These are phyloP conservation scores for Stachybotrys chartarum DNA, from an alignment of 2,329 filamentous ascomycete species.

Conservation along the genomic window DNA sequence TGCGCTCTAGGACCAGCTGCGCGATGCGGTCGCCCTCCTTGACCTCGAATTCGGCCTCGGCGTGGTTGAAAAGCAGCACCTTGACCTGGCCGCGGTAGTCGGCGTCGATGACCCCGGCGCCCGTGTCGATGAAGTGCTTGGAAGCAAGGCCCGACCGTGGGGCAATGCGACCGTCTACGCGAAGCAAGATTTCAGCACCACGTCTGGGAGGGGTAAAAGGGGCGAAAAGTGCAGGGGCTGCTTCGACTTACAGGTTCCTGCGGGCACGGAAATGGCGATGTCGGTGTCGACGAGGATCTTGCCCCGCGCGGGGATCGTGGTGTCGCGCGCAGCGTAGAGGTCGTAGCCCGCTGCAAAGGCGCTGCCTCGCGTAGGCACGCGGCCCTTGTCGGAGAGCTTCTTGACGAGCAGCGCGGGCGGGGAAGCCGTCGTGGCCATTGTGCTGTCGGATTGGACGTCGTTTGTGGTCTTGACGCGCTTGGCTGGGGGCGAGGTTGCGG, in stretches of 20 bases:
- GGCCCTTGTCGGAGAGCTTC: conserved; percentile 75
- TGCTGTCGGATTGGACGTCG: conserved; percentile 15
- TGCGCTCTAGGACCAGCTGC: conserved; percentile 89
- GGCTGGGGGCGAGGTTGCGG: conserved; percentile 64
- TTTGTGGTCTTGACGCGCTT: conserved; percentile 67
- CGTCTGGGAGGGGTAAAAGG: not conserved
- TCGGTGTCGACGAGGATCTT: conserved; percentile 87
- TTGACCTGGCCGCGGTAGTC: conserved; percentile 94
- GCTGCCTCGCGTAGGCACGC: conserved; percentile 79
- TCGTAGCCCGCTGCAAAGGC: conserved; percentile 92
- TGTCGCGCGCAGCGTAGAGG: conserved; percentile 71
- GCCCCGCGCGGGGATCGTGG: conserved; percentile 71
- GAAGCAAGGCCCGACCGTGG: conserved; percentile 84
- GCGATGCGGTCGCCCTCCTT: conserved; percentile 85
- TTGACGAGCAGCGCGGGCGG: conserved; percentile 72
- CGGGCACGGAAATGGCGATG: conserved; percentile 83
- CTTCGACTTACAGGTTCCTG: conserved; percentile 72
- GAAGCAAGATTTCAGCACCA: not conserved
- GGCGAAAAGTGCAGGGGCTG: not conserved
- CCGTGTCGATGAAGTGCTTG: conserved; percentile 94
- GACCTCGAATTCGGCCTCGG: conserved; percentile 72
- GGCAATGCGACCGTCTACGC: conserved; percentile 75
- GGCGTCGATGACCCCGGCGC: conserved; percentile 94
- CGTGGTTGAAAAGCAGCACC: conserved; percentile 90
- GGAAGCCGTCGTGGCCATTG: conserved; percentile 26